Conservation (phyloP, 2,329 filamentous ascomycete species). For the Fusarium sambucinum region DNA sequence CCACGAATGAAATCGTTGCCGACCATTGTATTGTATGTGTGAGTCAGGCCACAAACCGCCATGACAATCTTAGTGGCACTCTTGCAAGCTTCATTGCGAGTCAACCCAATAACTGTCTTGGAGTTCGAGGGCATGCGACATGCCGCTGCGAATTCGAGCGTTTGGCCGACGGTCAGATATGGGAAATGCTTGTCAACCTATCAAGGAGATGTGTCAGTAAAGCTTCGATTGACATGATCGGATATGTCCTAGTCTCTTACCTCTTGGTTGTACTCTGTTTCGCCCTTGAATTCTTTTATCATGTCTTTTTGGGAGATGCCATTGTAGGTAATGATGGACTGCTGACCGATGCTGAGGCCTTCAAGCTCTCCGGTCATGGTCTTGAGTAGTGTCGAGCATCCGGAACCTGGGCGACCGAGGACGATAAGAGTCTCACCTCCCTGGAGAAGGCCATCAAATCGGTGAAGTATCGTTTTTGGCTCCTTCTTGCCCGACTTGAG, state of each 20-base stretch:
- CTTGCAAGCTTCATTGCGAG: slow-evolving; percentile 68
- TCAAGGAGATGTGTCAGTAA: neutral
- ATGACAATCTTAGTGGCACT: slow-evolving; percentile 76
- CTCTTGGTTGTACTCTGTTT: slow-evolving; percentile 81
- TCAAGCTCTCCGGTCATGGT: slow-evolving; percentile 47
- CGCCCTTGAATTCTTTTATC: slow-evolving; percentile 71
- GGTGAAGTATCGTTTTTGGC: slow-evolving; percentile 25
- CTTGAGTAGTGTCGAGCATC: slow-evolving; percentile 28
- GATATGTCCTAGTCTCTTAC: slow-evolving; percentile 45
- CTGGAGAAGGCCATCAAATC: slow-evolving; percentile 20
- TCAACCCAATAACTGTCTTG: slow-evolving; percentile 68
- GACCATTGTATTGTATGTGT: slow-evolving; percentile 79
- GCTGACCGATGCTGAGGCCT: slow-evolving; percentile 65
- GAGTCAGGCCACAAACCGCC: slow-evolving; percentile 77
- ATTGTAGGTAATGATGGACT: slow-evolving; percentile 71
- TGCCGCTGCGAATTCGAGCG: slow-evolving; percentile 77
- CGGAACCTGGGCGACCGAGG: slow-evolving; percentile 57
- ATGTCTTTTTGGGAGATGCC: slow-evolving; percentile 67
- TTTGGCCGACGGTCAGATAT: slow-evolving; percentile 80
- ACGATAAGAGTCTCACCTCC: slow-evolving; percentile 27
- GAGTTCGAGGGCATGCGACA: slow-evolving; percentile 74
- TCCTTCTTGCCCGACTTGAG: slow-evolving; percentile 10
- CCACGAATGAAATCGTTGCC: slow-evolving; percentile 81
- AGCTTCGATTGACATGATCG: fast-evolving
- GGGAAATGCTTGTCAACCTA: slow-evolving; percentile 79